Conservation (phyloP, 2,329 filamentous ascomycete genomes). For the Albophoma yamanashiensis region DNA sequence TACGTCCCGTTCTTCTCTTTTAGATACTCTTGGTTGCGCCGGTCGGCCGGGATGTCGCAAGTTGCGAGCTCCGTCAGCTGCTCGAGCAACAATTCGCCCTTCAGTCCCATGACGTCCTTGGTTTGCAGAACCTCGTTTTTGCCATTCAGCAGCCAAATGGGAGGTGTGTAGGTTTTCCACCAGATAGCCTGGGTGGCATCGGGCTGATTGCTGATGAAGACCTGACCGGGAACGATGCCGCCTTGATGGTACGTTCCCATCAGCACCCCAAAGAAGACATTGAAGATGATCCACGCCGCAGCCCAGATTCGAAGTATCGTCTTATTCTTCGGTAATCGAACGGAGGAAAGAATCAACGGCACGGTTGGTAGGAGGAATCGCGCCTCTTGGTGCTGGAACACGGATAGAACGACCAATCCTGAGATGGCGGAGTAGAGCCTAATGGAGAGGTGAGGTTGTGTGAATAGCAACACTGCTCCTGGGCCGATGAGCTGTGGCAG, state of each 20-base stretch:
- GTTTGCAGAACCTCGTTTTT: conserved; percentile 64
- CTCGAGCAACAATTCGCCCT: conserved; percentile 47
- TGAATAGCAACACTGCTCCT: conserved; percentile 50
- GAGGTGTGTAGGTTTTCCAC: conserved; percentile 83
- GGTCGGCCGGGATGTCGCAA: conserved; percentile 48
- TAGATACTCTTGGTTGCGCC: conserved; percentile 42
- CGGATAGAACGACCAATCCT: conserved; percentile 58
- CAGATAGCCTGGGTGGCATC: conserved; percentile 62
- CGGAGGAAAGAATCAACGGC: conserved; percentile 64
- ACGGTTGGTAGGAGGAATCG: conserved; percentile 68
- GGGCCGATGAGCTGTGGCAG: conserved; percentile 62
- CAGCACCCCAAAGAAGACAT: conserved; percentile 53
- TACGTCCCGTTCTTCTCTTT: conserved; percentile 56
- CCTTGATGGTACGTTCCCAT: conserved; percentile 81
- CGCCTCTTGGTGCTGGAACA: conserved; percentile 72
- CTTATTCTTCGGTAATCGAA: conserved; percentile 51
- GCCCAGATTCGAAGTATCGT: conserved; percentile 43
- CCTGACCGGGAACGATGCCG: conserved; percentile 64
- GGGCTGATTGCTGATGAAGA: conserved; percentile 60
- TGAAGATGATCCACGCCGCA: conserved; percentile 57
- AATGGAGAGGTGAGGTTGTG: conserved; percentile 44
- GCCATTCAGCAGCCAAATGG: conserved; percentile 68
- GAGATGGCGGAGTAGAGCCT: conserved; percentile 65
- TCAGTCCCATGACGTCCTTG: conserved; percentile 63
- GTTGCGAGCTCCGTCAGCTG: conserved; percentile 49